phyloP scores from a whole-genome alignment of 108 stramenopile species.

The Pseudonitzschia multiseries region DNA sequence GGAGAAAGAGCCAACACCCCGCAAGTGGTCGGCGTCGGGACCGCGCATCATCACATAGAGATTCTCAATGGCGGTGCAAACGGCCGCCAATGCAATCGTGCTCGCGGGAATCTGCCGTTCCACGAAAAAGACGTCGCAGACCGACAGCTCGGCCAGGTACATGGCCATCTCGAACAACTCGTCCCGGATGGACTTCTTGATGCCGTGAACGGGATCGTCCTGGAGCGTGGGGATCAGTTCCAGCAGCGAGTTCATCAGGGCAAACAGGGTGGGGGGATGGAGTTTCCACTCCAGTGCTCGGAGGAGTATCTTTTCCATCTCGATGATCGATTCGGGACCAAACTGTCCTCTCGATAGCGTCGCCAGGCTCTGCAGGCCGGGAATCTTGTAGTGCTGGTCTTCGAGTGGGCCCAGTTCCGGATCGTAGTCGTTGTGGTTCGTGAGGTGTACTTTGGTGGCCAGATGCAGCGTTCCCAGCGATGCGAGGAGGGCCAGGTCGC shows the following conservation, averaged over 20 bases:
- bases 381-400: slow-evolving; percentile 47
- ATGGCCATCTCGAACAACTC: slow-evolving; percentile 65
- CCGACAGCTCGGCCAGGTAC: slow-evolving; percentile 65
- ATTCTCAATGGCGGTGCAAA: slow-evolving; percentile 52
- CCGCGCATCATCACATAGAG: slow-evolving; percentile 5
- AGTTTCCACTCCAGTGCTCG: slow-evolving; percentile 59
- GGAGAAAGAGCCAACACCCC: slow-evolving; percentile 3
- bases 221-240: slow-evolving; percentile 40
- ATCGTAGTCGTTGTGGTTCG: slow-evolving; percentile 5
- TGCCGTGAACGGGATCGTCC: not conserved
- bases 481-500: slow-evolving; percentile 56
- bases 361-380: slow-evolving; percentile 65
- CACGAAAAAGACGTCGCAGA: slow-evolving; percentile 72
- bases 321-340: slow-evolving; percentile 59
- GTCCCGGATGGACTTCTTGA: slow-evolving; percentile 37
- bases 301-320: slow-evolving; percentile 72
- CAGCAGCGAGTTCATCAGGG: slow-evolving; percentile 58
- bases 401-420: not conserved
- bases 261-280: slow-evolving; percentile 70
- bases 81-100: slow-evolving; percentile 62
- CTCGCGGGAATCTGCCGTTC: slow-evolving; percentile 38
- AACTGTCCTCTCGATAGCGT: slow-evolving; percentile 76
- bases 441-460: slow-evolving; percentile 66
- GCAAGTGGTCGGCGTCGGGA: not conserved
- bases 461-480: slow-evolving; percentile 71